phyloP scores from a whole-genome alignment of 306 rosid species.

The Ochetophila trinervis region DNA sequence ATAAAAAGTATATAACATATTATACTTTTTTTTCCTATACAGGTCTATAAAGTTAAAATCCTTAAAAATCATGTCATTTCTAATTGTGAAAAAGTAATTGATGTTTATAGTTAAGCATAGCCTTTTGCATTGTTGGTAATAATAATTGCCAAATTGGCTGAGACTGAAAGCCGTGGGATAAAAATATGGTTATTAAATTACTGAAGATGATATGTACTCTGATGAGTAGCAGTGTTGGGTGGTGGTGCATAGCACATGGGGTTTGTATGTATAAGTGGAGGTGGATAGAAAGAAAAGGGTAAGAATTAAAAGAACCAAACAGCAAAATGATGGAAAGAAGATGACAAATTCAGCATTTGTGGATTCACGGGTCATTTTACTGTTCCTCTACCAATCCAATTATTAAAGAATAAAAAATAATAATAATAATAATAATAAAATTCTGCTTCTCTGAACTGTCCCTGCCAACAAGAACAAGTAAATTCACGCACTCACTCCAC shows the following conservation, averaged over 20 bases:
- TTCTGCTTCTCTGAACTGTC: conserved; percentile 11
- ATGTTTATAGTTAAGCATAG: no score
- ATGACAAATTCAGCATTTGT: conserved; percentile 43
- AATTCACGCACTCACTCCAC: not conserved
- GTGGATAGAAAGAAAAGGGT: conserved; percentile 18
- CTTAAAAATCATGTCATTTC: no score
- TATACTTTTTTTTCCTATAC: no score
- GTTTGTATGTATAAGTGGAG: not conserved
- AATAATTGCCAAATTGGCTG: no score
- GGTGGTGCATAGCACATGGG: conserved; percentile 1
- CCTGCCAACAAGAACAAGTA: conserved; percentile 19
- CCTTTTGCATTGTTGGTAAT: no score
- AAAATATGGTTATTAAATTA: no score
- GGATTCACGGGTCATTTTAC: conserved; percentile 68
- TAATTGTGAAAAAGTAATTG: no score
- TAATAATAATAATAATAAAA: not conserved
- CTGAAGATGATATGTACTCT: no score
- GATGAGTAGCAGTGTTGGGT: not conserved
- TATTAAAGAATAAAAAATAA: no score
- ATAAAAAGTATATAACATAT: no score
- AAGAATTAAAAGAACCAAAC: conserved; percentile 23
- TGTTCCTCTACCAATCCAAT: conserved; percentile 20
- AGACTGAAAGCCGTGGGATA: no score
- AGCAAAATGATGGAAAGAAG: conserved; percentile 31
- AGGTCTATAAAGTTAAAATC: no score